Evolutionary conservation across 1,284 basidiomycete genomes (phyloP).

Genomic region (Lignosus rhinocerotis): DNA sequence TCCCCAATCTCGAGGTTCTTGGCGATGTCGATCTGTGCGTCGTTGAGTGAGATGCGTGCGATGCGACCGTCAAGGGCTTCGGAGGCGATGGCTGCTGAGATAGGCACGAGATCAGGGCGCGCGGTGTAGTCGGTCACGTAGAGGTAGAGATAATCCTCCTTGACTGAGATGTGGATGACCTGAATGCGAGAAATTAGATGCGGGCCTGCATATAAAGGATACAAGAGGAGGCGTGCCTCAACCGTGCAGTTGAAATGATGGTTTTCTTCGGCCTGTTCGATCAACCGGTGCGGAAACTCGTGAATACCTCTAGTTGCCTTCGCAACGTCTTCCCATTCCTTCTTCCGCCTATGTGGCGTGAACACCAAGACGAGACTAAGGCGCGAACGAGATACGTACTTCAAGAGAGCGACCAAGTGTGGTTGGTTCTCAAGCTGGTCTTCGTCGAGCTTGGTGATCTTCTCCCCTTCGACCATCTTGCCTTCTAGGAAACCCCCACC

Average conservation of each 20-base stretch:
- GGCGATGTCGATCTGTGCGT: conserved; percentile 47
- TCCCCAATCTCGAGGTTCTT: conserved; percentile 42
- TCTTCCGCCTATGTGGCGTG: conserved; percentile 50
- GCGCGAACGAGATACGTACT: conserved; percentile 40
- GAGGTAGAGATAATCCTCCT: conserved; percentile 39
- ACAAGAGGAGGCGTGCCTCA: conserved; percentile 43
- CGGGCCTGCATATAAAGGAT: neutral
- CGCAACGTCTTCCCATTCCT: conserved; percentile 42
- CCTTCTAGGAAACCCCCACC: conserved; percentile 49
- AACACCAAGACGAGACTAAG: conserved; percentile 1
- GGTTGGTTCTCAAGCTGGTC: conserved; percentile 38
- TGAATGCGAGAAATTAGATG: conserved; percentile 7
- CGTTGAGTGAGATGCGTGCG: conserved; percentile 52
- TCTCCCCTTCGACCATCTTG: conserved; percentile 47
- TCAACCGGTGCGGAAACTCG: conserved; percentile 45
- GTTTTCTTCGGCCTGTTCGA: conserved; percentile 45
- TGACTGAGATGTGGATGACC: conserved; percentile 48
- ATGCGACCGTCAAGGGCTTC: conserved; percentile 46
- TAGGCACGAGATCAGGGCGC: conserved; percentile 43
- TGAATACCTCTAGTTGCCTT: conserved; percentile 27
- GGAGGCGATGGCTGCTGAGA: conserved; percentile 23
- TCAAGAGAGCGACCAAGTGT: conserved; percentile 49
- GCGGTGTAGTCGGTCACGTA: conserved; percentile 71
- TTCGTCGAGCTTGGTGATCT: conserved; percentile 46
- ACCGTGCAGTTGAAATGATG: conserved; percentile 57